phyloP scores from a whole-genome alignment of 495 filamentous ascomycete species.

The Hyphodiscus hymeniophilus region DNA sequence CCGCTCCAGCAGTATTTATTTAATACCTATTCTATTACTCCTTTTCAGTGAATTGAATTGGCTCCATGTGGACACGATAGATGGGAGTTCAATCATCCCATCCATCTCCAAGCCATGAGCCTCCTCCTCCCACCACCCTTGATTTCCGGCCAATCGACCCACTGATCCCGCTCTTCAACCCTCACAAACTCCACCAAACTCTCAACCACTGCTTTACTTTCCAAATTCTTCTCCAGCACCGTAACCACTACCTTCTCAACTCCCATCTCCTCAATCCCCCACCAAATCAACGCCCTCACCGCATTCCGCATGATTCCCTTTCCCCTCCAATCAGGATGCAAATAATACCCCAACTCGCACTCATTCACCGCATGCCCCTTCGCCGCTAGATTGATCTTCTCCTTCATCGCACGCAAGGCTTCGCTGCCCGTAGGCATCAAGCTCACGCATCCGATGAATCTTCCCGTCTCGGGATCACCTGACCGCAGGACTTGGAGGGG shows the following conservation, averaged over 20 bases:
- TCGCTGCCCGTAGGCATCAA: neutral
- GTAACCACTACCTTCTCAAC: neutral
- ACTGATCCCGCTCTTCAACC: neutral
- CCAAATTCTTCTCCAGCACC: constrained; percentile 1
- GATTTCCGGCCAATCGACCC: constrained; percentile 7
- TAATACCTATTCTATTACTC: too few species aligned
- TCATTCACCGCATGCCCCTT: neutral
- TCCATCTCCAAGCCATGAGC: constrained; percentile 4
- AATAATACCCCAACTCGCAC: constrained; percentile 9
- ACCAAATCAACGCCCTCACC: constrained; percentile 6
- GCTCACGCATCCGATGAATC: neutral
- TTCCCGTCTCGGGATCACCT: neutral
- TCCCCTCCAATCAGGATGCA: constrained; percentile 5
- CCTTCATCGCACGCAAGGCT: neutral
- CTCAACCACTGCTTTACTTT: neutral
- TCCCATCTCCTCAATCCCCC: neutral
- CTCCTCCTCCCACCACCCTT: constrained; percentile 11
- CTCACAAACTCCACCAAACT: neutral
- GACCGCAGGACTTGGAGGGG: constrained; percentile 4
- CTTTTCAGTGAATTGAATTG: too few species aligned
- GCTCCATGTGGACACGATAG: too few species aligned
- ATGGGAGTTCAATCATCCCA: too few species aligned
- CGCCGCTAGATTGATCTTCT: neutral
- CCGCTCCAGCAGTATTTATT: too few species aligned
- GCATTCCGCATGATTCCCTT: constrained; percentile 3